Evolutionary conservation across 305 asterid species (phyloP).

Genomic region (Fraxinus platypoda): DNA sequence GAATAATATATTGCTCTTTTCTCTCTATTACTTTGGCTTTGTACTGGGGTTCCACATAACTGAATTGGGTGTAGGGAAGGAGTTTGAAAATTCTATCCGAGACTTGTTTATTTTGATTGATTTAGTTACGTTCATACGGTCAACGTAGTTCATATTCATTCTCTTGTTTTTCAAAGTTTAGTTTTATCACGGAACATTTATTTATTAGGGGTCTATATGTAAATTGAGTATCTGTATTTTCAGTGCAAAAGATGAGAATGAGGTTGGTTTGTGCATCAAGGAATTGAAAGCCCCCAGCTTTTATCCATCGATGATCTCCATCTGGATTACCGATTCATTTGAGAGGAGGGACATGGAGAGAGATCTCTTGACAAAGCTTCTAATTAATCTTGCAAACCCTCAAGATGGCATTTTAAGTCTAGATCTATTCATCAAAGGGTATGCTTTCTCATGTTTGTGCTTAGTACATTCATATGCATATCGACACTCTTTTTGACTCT

Average conservation of each 20-base stretch:
- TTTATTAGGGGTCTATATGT: background rate
- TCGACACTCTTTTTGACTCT: background rate
- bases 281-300: conserved; percentile 43
- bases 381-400: conserved; percentile 37
- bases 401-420: conserved; percentile 29
- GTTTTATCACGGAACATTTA: background rate
- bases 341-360: conserved; percentile 54
- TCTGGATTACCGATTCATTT: conserved; percentile 51
- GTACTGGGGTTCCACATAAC: background rate
- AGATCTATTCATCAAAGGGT: conserved; percentile 42
- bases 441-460: background rate
- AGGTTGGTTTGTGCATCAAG: conserved; percentile 44
- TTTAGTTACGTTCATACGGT: background rate
- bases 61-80: background rate
- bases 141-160: background rate
- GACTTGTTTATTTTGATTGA: background rate
- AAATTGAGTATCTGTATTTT: conserved; percentile 6
- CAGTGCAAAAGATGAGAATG: conserved; percentile 51
- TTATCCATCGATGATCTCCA: conserved; percentile 47
- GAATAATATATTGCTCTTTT: background rate
- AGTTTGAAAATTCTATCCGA: background rate
- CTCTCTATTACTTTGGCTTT: background rate
- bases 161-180: background rate
- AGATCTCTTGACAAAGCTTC: conserved; percentile 42
- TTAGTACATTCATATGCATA: background rate